Base-by-base conservation (phyloP, 164 flowering plant genomes). In the Nymphaea thermarum region DNA sequence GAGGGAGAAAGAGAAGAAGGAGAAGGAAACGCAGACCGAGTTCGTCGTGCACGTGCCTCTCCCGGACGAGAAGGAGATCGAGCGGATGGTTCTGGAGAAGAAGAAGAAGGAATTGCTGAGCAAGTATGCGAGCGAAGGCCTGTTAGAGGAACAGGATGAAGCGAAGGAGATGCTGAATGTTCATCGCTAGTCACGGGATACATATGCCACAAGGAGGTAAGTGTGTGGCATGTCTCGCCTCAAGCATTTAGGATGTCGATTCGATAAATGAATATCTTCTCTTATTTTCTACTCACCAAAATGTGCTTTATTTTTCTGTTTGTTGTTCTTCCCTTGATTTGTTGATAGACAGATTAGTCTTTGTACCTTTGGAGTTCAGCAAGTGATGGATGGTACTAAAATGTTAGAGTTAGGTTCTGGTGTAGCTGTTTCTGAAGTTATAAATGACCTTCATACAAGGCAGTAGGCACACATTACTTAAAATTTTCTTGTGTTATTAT, bases 11-110 rank as follows among this genome's bases (percentile, higher is more conserved):
- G 66, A 81, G 18, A 43, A 64, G 61, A 65, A 71, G 70, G 80
- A 62, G 76, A 73, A 57, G 67, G 77, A 78, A 72, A 80, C 76
- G 70, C 86, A 80, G 76, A 80, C 70, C 68, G 92, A 89, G 79
- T 88, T 93, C 81, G 82, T 90, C 61, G 98, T 80, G 7, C 96
- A 93, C 43, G 96, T 93, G 69, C 93, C 98, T 0, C 74, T 93
- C 76, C 97, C 98, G 0, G 97, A 90, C 76, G 96, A 86, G 77
- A 85, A 85, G 80, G 98, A 93, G 83, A 90, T 93, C 66, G 96
- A 89, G 83, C 88, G 78, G 78, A 90, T 89, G 92, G 84, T 93
- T 45, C 72, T 93, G 68, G 92, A 93, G 89, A 93, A 86, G 96
- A 93, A 93, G 85, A 93, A 93, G 86, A 80, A 68, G 84, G 98